A percentile compares a stretch with the other conserved stretches of the same genome.
phyloP scores from a whole-genome alignment of 345 rosid genomes.

The Populus pruinosa region DNA sequence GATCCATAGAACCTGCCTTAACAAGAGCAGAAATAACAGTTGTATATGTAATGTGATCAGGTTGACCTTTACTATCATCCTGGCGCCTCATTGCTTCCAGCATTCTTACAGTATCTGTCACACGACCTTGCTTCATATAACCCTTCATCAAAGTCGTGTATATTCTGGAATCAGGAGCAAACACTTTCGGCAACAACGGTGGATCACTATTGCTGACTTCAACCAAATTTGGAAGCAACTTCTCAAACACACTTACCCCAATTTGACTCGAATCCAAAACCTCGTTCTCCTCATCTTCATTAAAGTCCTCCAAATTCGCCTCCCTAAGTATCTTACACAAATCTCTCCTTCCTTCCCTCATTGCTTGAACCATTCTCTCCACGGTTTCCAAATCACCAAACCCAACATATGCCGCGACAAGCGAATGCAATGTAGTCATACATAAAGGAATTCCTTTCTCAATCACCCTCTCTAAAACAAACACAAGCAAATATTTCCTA shows the following conservation, averaged over 20 bases:
- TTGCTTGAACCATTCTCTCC: conserved; percentile 76
- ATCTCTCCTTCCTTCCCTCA: conserved; percentile 85
- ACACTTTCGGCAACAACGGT: conserved; percentile 60
- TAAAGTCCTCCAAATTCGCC: conserved; percentile 41
- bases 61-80: conserved; percentile 61
- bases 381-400: conserved; percentile 75
- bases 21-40: conserved; percentile 87
- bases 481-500: conserved; percentile 71
- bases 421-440: conserved; percentile 76
- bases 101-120: conserved; percentile 64
- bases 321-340: conserved; percentile 68
- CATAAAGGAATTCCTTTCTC: conserved; percentile 54
- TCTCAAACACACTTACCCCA: conserved; percentile 43
- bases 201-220: conserved; percentile 38
- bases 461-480: conserved; percentile 66
- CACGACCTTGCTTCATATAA: conserved; percentile 82
- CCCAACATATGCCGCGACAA: conserved; percentile 90
- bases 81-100: conserved; percentile 83
- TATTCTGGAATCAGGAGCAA: conserved; percentile 67
- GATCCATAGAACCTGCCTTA: conserved; percentile 73
- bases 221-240: conserved; percentile 62
- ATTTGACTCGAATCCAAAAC: conserved; percentile 19
- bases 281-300: conserved; percentile 37
- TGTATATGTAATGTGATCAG: conserved; percentile 88
- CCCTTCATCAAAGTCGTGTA: conserved; percentile 95